A percentile compares a stretch with the other conserved stretches of the same genome.
Evolutionary conservation across 345 rosid species (phyloP).

Genomic region (Melaleuca quinquenervia): DNA sequence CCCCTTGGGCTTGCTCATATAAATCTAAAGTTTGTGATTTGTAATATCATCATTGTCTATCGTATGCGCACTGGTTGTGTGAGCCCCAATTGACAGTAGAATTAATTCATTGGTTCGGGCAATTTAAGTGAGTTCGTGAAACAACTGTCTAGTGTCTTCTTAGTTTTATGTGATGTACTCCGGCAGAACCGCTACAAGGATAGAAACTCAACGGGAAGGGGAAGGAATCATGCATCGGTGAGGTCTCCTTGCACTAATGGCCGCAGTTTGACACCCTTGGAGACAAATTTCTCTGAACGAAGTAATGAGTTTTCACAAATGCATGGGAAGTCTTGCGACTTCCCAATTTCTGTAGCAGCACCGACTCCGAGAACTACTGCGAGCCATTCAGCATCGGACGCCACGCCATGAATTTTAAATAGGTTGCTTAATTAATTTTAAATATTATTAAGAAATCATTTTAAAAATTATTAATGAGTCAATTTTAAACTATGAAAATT

Average conservation of each 20-base stretch:
- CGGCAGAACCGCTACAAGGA: constrained; percentile 77
- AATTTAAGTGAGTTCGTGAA: not conserved
- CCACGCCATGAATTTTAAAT: no score
- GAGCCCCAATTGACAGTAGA: not conserved
- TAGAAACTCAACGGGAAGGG: constrained; percentile 29
- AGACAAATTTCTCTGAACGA: constrained; percentile 33
- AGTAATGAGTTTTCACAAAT: constrained; percentile 22
- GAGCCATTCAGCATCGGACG: no score
- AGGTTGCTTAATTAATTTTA: no score
- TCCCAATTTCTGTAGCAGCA: no score
- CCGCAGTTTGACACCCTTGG: constrained; percentile 15
- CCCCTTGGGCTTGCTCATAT: not conserved
- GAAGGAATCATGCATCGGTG: constrained; percentile 33
- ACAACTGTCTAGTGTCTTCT: not conserved
- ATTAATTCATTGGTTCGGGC: not conserved
- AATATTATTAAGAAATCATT: no score
- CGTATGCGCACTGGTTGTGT: not conserved
- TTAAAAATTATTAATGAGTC: no score
- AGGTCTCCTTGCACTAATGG: constrained; percentile 59
- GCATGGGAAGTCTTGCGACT: constrained; percentile 34
- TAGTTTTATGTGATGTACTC: constrained; percentile 8
- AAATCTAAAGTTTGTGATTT: not conserved
- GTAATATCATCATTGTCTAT: not conserved
- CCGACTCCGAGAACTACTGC: no score
- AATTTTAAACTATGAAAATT: no score